Evolutionary conservation across 2,329 filamentous ascomycete species (phyloP).

Genomic region (Beauveria asiatica): DNA sequence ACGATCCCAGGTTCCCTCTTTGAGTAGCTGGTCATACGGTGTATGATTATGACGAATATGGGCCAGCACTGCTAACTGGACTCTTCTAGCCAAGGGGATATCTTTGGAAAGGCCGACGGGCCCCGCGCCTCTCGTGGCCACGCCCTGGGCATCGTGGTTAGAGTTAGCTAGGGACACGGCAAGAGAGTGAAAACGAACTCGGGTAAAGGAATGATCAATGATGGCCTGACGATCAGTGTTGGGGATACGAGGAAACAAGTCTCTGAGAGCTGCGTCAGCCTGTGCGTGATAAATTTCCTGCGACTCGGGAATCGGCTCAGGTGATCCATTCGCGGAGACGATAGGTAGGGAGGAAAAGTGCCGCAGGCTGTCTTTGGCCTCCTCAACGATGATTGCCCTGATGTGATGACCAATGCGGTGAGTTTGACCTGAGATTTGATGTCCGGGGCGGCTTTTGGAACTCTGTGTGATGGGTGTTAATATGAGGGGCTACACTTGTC

Average conservation of each 20-base stretch:
- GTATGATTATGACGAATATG: constrained; percentile 61
- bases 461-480: constrained; percentile 17
- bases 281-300: constrained; percentile 54
- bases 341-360: constrained; percentile 17
- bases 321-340: constrained; percentile 23
- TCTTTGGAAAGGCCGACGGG: constrained; percentile 50
- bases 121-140: constrained; percentile 41
- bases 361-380: constrained; percentile 33
- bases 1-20: constrained; percentile 49
- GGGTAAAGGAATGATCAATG: constrained; percentile 54
- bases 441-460: constrained; percentile 24
- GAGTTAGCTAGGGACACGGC: background rate
- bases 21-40: constrained; percentile 53
- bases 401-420: constrained; percentile 55
- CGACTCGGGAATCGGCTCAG: constrained; percentile 51
- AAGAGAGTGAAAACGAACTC: constrained; percentile 34
- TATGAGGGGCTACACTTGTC: constrained; percentile 9
- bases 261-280: constrained; percentile 52
- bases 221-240: constrained; percentile 55
- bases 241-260: constrained; percentile 57
- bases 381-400: constrained; percentile 48
- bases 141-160: constrained; percentile 31
- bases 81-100: constrained; percentile 50
- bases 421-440: constrained; percentile 41
- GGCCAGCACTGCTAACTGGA: constrained; percentile 56